These are phyloP conservation scores for Tagetes erecta DNA, from an alignment of 129 eudicot species.

Conservation along the genomic window DNA sequence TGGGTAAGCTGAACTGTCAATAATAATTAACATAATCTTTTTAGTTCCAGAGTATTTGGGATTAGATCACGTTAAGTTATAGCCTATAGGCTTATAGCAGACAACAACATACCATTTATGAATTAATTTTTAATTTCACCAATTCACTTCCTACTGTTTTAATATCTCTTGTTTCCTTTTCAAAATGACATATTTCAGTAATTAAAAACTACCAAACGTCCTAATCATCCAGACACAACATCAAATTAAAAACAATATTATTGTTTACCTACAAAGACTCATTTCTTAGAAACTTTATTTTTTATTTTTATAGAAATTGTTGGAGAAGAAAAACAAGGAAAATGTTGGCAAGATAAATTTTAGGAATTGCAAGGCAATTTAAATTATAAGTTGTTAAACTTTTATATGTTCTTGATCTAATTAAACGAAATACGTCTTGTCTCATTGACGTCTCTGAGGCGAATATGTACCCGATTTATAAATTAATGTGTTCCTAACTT, in stretches of 20 bases:
- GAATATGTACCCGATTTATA: no score
- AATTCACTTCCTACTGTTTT: background rate
- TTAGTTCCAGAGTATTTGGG: constrained; percentile 26
- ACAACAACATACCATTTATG: background rate
- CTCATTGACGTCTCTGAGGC: no score
- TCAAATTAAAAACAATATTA: background rate
- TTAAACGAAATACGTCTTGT: no score
- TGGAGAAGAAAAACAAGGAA: no score
- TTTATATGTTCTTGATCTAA: no score
- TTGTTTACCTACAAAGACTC: constrained; percentile 2
- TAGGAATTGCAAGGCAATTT: no score
- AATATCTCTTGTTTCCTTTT: constrained; percentile 19
- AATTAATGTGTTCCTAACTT: no score
- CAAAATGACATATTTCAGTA: constrained; percentile 17
- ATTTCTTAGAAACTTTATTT: background rate
- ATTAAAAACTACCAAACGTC: constrained; percentile 14
- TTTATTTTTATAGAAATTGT: no score
- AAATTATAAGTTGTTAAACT: no score
- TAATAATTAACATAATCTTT: constrained; percentile 17
- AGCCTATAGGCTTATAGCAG: background rate
- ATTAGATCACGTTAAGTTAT: background rate
- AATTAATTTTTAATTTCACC: constrained; percentile 1
- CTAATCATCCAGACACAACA: constrained; percentile 20
- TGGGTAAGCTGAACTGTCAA: background rate
- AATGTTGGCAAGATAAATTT: no score